These are phyloP conservation scores for Cordyceps cateniannulata DNA, from an alignment of 2,329 filamentous ascomycete genomes.

Conservation along the genomic window DNA sequence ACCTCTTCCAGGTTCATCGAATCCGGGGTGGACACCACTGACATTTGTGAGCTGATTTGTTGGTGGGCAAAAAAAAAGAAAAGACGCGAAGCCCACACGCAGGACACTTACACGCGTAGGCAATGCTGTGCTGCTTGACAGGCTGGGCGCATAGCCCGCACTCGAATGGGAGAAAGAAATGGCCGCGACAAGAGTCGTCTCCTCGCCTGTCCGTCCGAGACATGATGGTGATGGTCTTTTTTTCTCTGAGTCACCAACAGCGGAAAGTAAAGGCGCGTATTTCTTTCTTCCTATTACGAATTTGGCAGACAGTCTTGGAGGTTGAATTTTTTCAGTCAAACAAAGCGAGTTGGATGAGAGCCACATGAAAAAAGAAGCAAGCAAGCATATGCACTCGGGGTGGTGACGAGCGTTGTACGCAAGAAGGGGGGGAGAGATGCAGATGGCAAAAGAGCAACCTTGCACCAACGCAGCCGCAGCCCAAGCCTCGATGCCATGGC, in stretches of 20 bases:
- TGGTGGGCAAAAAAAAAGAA: not conserved
- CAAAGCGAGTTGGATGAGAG: too few relatives aligned
- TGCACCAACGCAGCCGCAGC: not conserved
- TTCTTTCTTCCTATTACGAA: too few relatives aligned
- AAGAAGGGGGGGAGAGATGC: not conserved
- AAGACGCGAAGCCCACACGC: too few relatives aligned
- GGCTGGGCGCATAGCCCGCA: not conserved
- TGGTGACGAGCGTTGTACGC: not conserved
- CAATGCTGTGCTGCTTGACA: not conserved
- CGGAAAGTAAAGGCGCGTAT: not conserved
- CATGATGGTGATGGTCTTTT: not conserved
- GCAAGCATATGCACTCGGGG: not conserved
- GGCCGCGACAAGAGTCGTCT: constrained; percentile 32
- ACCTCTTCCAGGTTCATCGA: not conserved
- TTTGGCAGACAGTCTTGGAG: too few relatives aligned
- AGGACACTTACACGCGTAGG: not conserved
- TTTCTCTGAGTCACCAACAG: not conserved
- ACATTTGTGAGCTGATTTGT: not conserved
- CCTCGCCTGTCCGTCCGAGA: constrained; percentile 41
- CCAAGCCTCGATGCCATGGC: not conserved
- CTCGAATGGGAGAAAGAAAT: not conserved
- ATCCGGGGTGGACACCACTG: not conserved
- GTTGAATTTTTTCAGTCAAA: too few relatives aligned
- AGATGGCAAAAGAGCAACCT: not conserved
- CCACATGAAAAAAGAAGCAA: too few relatives aligned